These are phyloP conservation scores for Massarina eburnea DNA, from an alignment of 2,329 filamentous ascomycete genomes.

Conservation along the genomic window DNA sequence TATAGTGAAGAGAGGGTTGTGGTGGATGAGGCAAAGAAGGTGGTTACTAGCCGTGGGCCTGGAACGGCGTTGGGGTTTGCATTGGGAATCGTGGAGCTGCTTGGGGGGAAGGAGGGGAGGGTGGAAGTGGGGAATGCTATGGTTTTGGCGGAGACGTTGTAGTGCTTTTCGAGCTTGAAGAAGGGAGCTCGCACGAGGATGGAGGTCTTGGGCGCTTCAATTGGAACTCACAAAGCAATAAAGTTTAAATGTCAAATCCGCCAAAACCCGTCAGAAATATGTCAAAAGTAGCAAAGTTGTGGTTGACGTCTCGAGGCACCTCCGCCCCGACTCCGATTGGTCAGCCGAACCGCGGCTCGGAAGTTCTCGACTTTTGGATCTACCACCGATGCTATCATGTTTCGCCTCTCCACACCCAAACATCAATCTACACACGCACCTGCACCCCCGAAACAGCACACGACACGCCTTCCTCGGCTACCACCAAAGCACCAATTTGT, in stretches of 20 bases:
- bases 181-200: too few relatives aligned
- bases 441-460: background rate
- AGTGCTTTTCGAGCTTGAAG: background rate
- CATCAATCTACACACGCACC: background rate
- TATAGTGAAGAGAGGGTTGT: conserved; percentile 42
- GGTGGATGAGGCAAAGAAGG: conserved; percentile 28
- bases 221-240: too few relatives aligned
- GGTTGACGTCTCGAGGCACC: conserved; percentile 2
- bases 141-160: conserved; percentile 41
- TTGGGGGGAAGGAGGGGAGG: conserved; percentile 48
- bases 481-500: background rate
- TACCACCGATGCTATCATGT: conserved; percentile 2
- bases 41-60: conserved; percentile 42
- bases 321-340: conserved; percentile 23
- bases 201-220: too few relatives aligned
- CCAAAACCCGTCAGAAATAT: too few relatives aligned
- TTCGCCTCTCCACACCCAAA: background rate
- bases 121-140: conserved; percentile 54
- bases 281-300: too few relatives aligned
- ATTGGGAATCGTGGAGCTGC: conserved; percentile 41
- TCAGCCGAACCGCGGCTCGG: conserved; percentile 13
- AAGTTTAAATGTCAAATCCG: too few relatives aligned
- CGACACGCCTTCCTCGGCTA: background rate
- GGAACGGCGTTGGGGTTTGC: conserved; percentile 43
- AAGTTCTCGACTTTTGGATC: conserved; percentile 5